Conservation (phyloP, 768 basidiomycete genomes). For the Russula foetens region DNA sequence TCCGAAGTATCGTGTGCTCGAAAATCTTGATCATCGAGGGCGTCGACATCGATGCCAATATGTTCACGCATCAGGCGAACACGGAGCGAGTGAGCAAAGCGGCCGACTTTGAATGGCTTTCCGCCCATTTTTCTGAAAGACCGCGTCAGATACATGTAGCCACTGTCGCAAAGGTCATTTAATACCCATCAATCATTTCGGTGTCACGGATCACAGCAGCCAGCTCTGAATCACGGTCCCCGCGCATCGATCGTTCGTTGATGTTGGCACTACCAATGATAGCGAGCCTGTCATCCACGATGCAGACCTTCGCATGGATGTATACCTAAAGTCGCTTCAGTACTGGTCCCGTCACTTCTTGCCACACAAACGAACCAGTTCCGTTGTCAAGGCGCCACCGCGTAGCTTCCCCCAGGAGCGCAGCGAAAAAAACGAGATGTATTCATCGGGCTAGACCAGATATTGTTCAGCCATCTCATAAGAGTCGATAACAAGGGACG, state of each 20-base stretch:
- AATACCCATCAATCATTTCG: constrained; percentile 89
- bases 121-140: constrained; percentile 80
- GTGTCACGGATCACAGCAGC: constrained; percentile 92
- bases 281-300: constrained; percentile 90
- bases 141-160: neutral
- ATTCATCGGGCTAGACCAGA: constrained; percentile 72
- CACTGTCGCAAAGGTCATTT: neutral
- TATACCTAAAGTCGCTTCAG: constrained; percentile 50
- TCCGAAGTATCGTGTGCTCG: constrained; percentile 45
- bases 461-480: neutral
- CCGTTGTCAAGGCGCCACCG: constrained; percentile 76
- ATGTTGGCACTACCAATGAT: constrained; percentile 97
- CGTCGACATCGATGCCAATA: constrained; percentile 90
- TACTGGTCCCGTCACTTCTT: neutral
- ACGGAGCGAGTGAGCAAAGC: constrained; percentile 91
- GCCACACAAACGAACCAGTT: constrained; percentile 47
- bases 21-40: constrained; percentile 67
- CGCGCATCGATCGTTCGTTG: constrained; percentile 92
- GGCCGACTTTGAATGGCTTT: constrained; percentile 88
- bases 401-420: constrained; percentile 92
- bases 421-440: constrained; percentile 85
- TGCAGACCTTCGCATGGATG: constrained; percentile 79
- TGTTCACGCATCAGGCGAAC: constrained; percentile 96
- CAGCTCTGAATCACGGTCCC: constrained; percentile 94
- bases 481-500: constrained; percentile 22